Percentiles rank a stretch among this genome's conserved stretches.
phyloP scores from a whole-genome alignment of 1,139 yeast species.

The Taphrina flavorubra region DNA sequence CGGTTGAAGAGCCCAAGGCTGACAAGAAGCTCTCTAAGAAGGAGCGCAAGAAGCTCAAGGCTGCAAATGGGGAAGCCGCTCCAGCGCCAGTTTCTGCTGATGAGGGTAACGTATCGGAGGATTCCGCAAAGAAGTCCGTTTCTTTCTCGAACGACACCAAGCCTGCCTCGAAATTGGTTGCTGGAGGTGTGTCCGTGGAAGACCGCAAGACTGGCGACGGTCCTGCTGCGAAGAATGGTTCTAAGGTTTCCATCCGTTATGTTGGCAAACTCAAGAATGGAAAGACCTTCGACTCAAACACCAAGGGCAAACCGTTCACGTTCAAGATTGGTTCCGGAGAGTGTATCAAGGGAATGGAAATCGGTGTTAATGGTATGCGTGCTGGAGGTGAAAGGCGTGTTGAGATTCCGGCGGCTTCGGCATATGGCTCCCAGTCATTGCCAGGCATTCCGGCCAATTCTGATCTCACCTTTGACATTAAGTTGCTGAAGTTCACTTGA shows the following conservation, averaged over 20 bases:
- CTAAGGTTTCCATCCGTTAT: slow-evolving; percentile 94
- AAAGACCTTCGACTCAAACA: slow-evolving; percentile 94
- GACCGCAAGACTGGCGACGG: slow-evolving; percentile 92
- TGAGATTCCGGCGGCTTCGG: slow-evolving; percentile 92
- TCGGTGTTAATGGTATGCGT: slow-evolving; percentile 98
- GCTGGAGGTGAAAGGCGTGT: slow-evolving; percentile 99
- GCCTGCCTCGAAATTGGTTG: slow-evolving; percentile 61
- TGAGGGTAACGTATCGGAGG: slow-evolving; percentile 46
- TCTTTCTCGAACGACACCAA: slow-evolving; percentile 73
- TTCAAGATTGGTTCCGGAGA: slow-evolving; percentile 96
- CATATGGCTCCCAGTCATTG: slow-evolving; percentile 86
- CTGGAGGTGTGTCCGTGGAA: slow-evolving; percentile 92
- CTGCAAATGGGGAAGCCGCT: slow-evolving; percentile 45
- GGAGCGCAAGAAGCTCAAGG: slow-evolving; percentile 51
- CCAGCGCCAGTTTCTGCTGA: slow-evolving; percentile 47
- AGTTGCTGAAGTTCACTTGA: slow-evolving; percentile 65
- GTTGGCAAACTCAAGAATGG: slow-evolving; percentile 97
- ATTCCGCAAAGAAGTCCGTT: slow-evolving; percentile 68
- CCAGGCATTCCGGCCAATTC: slow-evolving; percentile 99
- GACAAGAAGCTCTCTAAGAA: slow-evolving; percentile 49
- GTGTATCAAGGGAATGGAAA: slow-evolving; percentile 97
- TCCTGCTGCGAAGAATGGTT: slow-evolving; percentile 82
- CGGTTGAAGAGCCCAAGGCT: slow-evolving; percentile 49
- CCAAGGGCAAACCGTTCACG: slow-evolving; percentile 92
- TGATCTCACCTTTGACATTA: slow-evolving; percentile 93